A percentile compares a stretch with the other conserved stretches of the same genome.
Conservation (phyloP, 208 protist species). For the Angomonas desouzai region DNA sequence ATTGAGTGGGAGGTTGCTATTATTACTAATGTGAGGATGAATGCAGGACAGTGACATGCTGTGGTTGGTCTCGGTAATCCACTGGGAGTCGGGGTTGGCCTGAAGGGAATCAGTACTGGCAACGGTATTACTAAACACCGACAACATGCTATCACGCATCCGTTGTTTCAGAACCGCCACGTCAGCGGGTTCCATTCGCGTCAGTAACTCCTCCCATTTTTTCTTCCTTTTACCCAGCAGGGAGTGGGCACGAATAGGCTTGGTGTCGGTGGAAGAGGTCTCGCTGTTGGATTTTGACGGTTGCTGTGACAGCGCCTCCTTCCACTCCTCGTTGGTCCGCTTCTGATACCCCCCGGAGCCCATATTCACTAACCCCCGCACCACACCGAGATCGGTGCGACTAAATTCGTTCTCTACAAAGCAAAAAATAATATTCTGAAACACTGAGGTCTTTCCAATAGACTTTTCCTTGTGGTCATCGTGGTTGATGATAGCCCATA, state of each 20-base stretch:
- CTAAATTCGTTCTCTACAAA: slow-evolving; percentile 68
- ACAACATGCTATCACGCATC: not conserved
- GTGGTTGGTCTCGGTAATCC: not conserved
- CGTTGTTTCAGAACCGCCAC: not conserved
- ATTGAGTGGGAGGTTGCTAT: not conserved
- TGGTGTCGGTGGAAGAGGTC: not conserved
- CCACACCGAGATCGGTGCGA: slow-evolving; percentile 52
- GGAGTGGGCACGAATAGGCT: not conserved
- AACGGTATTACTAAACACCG: no score
- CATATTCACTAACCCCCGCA: slow-evolving; percentile 64
- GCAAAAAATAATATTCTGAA: slow-evolving; percentile 31
- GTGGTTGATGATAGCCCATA: not conserved
- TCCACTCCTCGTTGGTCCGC: slow-evolving; percentile 43
- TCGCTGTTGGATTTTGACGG: slow-evolving; percentile 9
- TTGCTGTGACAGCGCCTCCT: slow-evolving; percentile 10
- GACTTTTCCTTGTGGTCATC: not conserved
- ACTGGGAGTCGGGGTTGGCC: not conserved
- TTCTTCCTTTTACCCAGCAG: not conserved
- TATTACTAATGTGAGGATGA: not conserved
- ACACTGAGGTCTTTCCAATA: slow-evolving; percentile 7
- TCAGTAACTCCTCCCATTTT: slow-evolving; percentile 1
- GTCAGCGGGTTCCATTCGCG: not conserved
- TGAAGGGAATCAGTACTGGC: no score
- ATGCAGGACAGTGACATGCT: not conserved
- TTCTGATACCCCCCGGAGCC: slow-evolving; percentile 57